Conservation (phyloP, 2,329 filamentous ascomycete species). For the Stachybotrys elegans region DNA sequence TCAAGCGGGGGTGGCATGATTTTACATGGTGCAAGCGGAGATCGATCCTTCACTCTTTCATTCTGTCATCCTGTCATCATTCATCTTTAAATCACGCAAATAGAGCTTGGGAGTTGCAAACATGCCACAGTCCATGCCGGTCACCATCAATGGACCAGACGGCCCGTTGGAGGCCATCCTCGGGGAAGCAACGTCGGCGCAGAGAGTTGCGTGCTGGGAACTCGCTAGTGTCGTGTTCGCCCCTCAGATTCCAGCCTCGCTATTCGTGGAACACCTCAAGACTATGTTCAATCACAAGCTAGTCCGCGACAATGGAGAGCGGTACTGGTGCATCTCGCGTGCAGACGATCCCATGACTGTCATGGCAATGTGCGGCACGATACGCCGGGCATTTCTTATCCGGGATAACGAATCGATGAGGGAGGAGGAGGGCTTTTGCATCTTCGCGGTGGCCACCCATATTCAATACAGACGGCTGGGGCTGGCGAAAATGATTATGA, state of each 20-base stretch:
- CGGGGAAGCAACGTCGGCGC: not conserved
- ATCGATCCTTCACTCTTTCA: too few species aligned
- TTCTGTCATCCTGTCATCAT: too few species aligned
- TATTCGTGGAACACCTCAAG: not conserved
- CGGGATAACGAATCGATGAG: not conserved
- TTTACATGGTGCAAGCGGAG: too few species aligned
- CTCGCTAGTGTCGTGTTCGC: not conserved
- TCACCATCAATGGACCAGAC: not conserved
- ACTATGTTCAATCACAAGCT: not conserved
- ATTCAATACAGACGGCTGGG: not conserved
- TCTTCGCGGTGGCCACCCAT: conserved; percentile 1
- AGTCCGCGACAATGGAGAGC: not conserved
- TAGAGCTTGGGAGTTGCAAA: not conserved
- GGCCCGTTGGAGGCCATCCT: not conserved
- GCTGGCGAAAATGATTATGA: not conserved
- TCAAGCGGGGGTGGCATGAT: too few species aligned
- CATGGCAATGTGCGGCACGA: not conserved
- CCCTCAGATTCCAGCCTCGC: not conserved
- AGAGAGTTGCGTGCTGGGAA: not conserved
- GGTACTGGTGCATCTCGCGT: not conserved
- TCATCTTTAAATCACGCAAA: too few species aligned
- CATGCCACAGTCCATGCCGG: not conserved
- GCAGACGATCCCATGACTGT: not conserved
- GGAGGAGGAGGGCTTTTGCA: not conserved
- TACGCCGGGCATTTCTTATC: not conserved